Evolutionary conservation across 352 stramenopile genomes (phyloP), one percentile per base, ranked within the genome.

Genomic region (Globisporangium abappressorium): DNA sequence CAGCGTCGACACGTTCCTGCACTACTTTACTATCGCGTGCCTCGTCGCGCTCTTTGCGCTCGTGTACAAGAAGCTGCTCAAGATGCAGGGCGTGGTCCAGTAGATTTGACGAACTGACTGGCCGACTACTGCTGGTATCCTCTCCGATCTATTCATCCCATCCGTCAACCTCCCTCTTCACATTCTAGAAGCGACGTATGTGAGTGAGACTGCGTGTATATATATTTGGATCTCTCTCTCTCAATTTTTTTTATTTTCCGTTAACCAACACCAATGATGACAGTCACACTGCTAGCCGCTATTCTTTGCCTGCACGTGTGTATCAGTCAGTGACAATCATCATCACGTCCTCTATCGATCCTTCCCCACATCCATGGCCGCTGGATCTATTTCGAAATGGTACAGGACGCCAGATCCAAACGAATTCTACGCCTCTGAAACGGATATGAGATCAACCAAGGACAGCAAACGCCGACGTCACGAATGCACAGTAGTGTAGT

Each of bases 61-160:
- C 30, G 65, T 94, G 22, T 94, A 94, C 76, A 91, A 89, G 69
- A 90, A 90, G 64, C 71, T 94, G n/a, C 70, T 94, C 30, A 85
- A 94, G 67, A 77, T 83, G 68, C 80, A 94, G 41, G 86, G 86
- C 41, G 67, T 92, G 18, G 56, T 91, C 9, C 80, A 87, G 59
- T 75, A 61, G 46, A 18, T 34, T n/a, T 24, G n/a, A 22, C 24
- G 38, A 20, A 46, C 34, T 41, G 34, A 43, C 36, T 43, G 36
- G 14, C 36, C 14, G 36, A 43, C 9, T 15, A 43, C 12, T 12
- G 38, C 14, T 7, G 5, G 14, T 7, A 20, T 47, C 38, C 14
- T 47, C 20, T 49, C 18, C 20, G 43, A 28, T 22, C 26, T 3
- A 15, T 18, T 43, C 36, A 43, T 43, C 36, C 36, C 30, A 9